Base-by-base conservation (phyloP, 805 yeast genomes). In the Wickerhamomyces kurtzmanii region DNA sequence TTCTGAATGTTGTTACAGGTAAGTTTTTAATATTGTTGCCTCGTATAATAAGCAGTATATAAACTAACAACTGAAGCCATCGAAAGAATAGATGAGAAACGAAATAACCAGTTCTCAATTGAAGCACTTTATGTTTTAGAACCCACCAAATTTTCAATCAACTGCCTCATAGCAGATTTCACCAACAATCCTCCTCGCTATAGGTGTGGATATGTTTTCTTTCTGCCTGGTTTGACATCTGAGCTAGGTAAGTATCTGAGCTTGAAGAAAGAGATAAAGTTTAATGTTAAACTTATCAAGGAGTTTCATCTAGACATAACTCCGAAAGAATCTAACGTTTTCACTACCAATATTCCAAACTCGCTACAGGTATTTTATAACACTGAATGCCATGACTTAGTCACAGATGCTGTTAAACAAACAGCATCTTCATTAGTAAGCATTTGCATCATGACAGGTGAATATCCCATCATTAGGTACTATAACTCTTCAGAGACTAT, bases 401-500 rank as follows among this genome's bases (percentile, higher is more conserved):
- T 81, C 20, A 61, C 68, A 13, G 62, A 59, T 18, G 78, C 79
- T 32, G 61, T 84, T 11, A 57, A 64, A 12, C 53, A 53, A 28
- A 71, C 81, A 1, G 84, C 89, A 2, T 57, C 68, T 22, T 51
- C 84, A 14, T 59, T 91, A 39, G 72, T 85, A 17, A 72, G 77
- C 38, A 42, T 84, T 15, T 82, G 94, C 60, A 70, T 81, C 6
- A 47, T 80, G 8, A 74, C 91, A 2, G 93, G 93, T 10, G 96
- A 87, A 45, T 83, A 80, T 41, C 98, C 98, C 3, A 68, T 80
- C 24, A 71, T 91, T 13, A 64, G 98, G 39, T 83, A 72, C 53
- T 77, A 74, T 45, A 68, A 68, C 23, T 58, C 66, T 12, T 49
- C 46, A 42, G 57, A 70, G 21, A 60, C 64, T 8, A 49, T 57